Evolutionary conservation across 495 filamentous ascomycete genomes (phyloP), one percentile per base, ranked within the genome.

Genomic region (Talaromyces ruber): DNA sequence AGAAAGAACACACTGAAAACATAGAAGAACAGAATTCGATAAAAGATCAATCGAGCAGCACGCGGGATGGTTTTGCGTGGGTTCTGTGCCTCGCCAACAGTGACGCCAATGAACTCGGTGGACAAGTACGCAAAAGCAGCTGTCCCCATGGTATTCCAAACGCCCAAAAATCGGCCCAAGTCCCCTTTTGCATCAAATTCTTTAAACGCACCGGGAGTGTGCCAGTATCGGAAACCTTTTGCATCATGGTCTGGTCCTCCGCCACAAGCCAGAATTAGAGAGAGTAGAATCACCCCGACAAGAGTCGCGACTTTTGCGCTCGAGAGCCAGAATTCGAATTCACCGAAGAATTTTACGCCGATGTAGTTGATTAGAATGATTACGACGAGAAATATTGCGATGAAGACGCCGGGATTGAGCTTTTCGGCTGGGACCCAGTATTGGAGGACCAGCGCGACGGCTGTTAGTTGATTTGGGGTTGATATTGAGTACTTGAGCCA

Each of bases 1-100:
- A 86, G 60, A 2, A 76, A 63, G 45, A 79, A 74, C 39, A 84
- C 67, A 0, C 74, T 73, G 25, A 84, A 66, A 50, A 83, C 69
- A 72, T 94, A 93, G 76, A 95, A 91, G 70, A 93, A 79, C 62
- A 88, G 63, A 64, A 95, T 90, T 32, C 92, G 87, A 72, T 87
- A 92, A 68, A 95, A 93, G 56, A 86, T 88, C 64, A 89, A 82
- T 61, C 84, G 86, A 43, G 86, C 86, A 4, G 92, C 90, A 61
- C 81, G 79, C 45, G 89, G 88, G 37, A 93, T 87, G 14, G 84
- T 83, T 66, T 84, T 84, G 58, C 83, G 78, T 0, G 92, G 88
- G 70, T 91, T 88, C 11, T 79, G 79, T 24, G 87, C 85, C 73
- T 93, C 90, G 7, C 81, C 74, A 22, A 81, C 72, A 4, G 75